phyloP scores from a whole-genome alignment of 495 filamentous ascomycete species.

The Tuber microsphaerosporum region DNA sequence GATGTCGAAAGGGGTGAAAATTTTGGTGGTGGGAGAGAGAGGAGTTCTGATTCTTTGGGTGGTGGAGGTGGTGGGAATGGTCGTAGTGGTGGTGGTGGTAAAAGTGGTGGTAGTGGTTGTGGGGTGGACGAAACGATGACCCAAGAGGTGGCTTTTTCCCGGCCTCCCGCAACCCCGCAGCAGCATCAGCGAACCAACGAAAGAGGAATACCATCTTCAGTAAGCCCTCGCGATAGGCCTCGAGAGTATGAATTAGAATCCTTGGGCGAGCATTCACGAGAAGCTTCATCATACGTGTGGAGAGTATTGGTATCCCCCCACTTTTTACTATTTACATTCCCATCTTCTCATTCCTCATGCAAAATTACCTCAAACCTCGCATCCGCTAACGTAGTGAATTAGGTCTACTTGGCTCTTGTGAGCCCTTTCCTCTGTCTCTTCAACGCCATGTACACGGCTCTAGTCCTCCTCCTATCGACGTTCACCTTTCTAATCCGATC shows the following conservation, averaged over 20 bases:
- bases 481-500: conserved; percentile 29
- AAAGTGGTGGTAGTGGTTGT: conserved; percentile 14
- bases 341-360: background rate
- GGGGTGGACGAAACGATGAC: conserved; percentile 20
- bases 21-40: background rate
- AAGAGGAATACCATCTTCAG: background rate
- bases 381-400: background rate
- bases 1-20: background rate
- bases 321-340: conserved; percentile 5
- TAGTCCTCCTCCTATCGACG: conserved; percentile 18
- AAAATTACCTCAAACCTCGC: background rate
- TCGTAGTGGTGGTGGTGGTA: conserved; percentile 8
- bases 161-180: conserved; percentile 15
- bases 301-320: conserved; percentile 31
- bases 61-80: conserved; percentile 8
- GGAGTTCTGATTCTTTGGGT: background rate
- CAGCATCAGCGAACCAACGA: conserved; percentile 19
- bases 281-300: conserved; percentile 38
- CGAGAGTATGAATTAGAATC: conserved; percentile 4
- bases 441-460: conserved; percentile 26
- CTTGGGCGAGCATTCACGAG: conserved; percentile 18
- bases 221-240: background rate
- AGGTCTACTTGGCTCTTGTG: conserved; percentile 35
- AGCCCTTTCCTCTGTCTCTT: conserved; percentile 34
- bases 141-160: conserved; percentile 26